Percentiles rank a stretch among this genome's conserved stretches.
phyloP scores from a whole-genome alignment of 768 basidiomycete species.

The Leucosporidium creatinivorum region DNA sequence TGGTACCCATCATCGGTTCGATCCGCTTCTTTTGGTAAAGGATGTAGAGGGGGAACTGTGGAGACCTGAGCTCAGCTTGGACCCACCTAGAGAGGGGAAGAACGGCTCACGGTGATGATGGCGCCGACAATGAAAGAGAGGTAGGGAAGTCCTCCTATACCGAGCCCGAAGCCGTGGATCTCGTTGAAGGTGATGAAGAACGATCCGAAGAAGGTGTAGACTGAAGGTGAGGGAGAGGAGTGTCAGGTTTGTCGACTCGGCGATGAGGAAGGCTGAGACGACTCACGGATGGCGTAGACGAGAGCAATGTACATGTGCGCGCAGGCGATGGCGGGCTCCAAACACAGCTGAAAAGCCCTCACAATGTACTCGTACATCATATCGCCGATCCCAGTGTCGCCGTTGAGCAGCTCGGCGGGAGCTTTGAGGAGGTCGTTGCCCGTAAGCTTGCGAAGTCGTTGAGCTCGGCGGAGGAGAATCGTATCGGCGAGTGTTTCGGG shows the following conservation, averaged over 20 bases:
- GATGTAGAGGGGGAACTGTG: slow-evolving; percentile 17
- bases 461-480: slow-evolving; percentile 43
- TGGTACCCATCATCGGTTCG: neutral
- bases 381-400: slow-evolving; percentile 1
- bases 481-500: slow-evolving; percentile 43
- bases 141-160: slow-evolving; percentile 35
- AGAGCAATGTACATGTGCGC: slow-evolving; percentile 37
- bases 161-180: slow-evolving; percentile 35
- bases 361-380: slow-evolving; percentile 26
- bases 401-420: slow-evolving; percentile 37
- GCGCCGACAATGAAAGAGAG: slow-evolving; percentile 36
- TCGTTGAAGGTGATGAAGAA: slow-evolving; percentile 40
- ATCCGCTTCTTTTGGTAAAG: slow-evolving; percentile 21
- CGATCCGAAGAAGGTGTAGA: slow-evolving; percentile 36
- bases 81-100: neutral
- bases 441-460: slow-evolving; percentile 43
- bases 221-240: neutral
- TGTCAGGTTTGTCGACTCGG: neutral
- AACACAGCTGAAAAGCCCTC: slow-evolving; percentile 36
- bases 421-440: slow-evolving; percentile 40
- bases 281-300: slow-evolving; percentile 25
- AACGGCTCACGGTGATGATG: slow-evolving; percentile 8
- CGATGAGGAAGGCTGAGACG: too few relatives aligned
- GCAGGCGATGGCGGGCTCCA: slow-evolving; percentile 40
- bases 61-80: neutral